Conservation (phyloP, 2,329 filamentous ascomycete genomes). For the Hymenotorrendiella dingleyae region DNA sequence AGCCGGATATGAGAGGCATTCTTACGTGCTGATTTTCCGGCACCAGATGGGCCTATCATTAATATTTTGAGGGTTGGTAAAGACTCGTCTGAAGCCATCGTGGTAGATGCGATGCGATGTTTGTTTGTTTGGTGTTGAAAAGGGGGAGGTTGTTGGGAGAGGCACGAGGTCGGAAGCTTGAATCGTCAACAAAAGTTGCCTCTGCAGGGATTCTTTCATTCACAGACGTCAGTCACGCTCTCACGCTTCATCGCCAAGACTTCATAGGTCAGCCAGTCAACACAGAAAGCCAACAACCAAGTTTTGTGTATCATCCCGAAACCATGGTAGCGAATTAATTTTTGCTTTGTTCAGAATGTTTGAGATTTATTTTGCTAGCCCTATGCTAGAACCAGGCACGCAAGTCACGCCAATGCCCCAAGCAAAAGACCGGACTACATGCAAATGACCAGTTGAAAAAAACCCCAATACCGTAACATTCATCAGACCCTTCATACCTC, state of each 20-base stretch:
- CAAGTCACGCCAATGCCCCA: constrained; percentile 31
- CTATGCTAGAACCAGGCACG: constrained; percentile 28
- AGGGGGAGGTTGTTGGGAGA: not conserved
- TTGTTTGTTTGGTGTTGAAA: not conserved
- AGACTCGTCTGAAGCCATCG: constrained; percentile 41
- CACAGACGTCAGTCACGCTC: constrained; percentile 15
- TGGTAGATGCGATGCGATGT: constrained; percentile 15
- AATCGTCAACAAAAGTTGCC: not conserved
- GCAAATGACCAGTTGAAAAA: constrained; percentile 31
- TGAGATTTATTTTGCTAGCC: constrained; percentile 29
- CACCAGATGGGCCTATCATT: constrained; percentile 50
- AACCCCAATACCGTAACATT: constrained; percentile 19
- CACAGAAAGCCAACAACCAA: constrained; percentile 1
- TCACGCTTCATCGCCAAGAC: constrained; percentile 16
- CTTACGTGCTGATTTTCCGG: constrained; percentile 50
- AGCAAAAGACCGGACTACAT: constrained; percentile 31
- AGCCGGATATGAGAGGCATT: constrained; percentile 8
- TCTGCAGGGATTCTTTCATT: constrained; percentile 6
- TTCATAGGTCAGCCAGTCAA: constrained; percentile 1
- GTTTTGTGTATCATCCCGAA: constrained; percentile 2
- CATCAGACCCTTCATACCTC: constrained; percentile 64
- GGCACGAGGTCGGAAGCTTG: constrained; percentile 2
- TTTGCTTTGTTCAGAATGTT: constrained; percentile 23
- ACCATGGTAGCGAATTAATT: not conserved
- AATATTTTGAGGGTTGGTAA: constrained; percentile 47